Evolutionary conservation across 148 eudicot genomes (phyloP).

Genomic region (Vaccinium myrtillus): DNA sequence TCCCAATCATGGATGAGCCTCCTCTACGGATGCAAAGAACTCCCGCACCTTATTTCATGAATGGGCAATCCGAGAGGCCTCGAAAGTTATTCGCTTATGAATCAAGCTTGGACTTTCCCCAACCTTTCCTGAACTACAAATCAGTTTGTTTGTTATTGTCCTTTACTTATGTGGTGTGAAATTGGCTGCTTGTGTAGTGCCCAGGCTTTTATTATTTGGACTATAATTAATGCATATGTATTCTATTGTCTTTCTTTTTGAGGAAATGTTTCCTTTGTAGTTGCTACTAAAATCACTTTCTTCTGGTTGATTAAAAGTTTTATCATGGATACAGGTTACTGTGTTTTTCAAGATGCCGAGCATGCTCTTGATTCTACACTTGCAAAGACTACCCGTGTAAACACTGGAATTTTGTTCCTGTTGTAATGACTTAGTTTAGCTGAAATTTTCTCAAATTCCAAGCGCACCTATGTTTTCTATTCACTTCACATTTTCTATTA

Average conservation of each 20-base stretch:
- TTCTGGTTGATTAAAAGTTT: not conserved
- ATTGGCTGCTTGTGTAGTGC: not conserved
- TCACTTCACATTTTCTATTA: not conserved
- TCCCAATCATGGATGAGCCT: too few relatives aligned
- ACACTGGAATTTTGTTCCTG: constrained; percentile 77
- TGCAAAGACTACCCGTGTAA: constrained; percentile 85
- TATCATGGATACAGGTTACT: constrained; percentile 53
- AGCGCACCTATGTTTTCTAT: not conserved
- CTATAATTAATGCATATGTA: not conserved
- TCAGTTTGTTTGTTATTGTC: too few relatives aligned
- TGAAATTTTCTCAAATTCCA: not conserved
- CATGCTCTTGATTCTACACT: constrained; percentile 93
- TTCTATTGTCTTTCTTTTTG: too few relatives aligned
- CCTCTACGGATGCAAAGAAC: too few relatives aligned
- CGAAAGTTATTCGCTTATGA: too few relatives aligned
- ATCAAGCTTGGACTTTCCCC: too few relatives aligned
- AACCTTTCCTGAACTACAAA: too few relatives aligned
- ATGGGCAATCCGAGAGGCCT: too few relatives aligned
- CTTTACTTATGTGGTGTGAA: not conserved
- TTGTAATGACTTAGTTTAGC: not conserved
- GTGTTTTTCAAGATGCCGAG: constrained; percentile 96
- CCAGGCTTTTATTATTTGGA: not conserved
- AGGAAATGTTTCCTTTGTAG: not conserved
- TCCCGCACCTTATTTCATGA: too few relatives aligned
- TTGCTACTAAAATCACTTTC: not conserved